Evolutionary conservation across 2,329 filamentous ascomycete genomes (phyloP), one percentile per base, ranked within the genome.

Genomic region (Parafenestella ontariensis): DNA sequence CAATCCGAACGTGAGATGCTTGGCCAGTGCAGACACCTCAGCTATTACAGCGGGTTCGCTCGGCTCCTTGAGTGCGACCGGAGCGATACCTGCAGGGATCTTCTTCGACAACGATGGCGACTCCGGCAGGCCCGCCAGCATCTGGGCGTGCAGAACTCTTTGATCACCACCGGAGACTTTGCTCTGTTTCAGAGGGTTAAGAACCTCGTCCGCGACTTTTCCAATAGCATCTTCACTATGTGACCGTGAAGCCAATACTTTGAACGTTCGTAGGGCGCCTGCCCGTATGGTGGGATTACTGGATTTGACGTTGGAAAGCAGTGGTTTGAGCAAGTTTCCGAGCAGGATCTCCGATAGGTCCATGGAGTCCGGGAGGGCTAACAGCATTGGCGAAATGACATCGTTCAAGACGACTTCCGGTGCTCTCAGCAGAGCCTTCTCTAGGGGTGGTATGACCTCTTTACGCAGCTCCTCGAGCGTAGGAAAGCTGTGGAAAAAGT

Each of bases 261-360:
- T 83, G 73, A 98, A 96, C 7, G 89, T 89, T 34, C 83, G 82
- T 20, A 93, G 78, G 8, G 91, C 90, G 21, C 92, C 92, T 58
- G 85, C 85, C 51, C 94, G 88, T 58, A 97, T 91, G 2, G 77
- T 77, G 13, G 85, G 79, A 73, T 96, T 98, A 69, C 90, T 93
- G 1, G 95, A 98, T 76, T 96, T 97, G 74, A 93, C 82, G 71
- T 92, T 96, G 36, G 92, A 88, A n/a, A 98, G 78, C 11, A 99
- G 80, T 5, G 92, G 91, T 74, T 96, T 98, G 33, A 96, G 76
- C 31, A 99, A 82, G 57, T 89, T 90, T 23, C 83, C 81, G 47
- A 85, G 83, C 17, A 98, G 81, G 4, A 90, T 78, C 33, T 87
- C 84, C 8, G 94, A 94, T 17, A 98, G 82, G 67, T 99, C 94